Evolutionary conservation across 2,329 filamentous ascomycete genomes (phyloP), one percentile per base, ranked within the genome.

Genomic region (Aureobasidium sp.): DNA sequence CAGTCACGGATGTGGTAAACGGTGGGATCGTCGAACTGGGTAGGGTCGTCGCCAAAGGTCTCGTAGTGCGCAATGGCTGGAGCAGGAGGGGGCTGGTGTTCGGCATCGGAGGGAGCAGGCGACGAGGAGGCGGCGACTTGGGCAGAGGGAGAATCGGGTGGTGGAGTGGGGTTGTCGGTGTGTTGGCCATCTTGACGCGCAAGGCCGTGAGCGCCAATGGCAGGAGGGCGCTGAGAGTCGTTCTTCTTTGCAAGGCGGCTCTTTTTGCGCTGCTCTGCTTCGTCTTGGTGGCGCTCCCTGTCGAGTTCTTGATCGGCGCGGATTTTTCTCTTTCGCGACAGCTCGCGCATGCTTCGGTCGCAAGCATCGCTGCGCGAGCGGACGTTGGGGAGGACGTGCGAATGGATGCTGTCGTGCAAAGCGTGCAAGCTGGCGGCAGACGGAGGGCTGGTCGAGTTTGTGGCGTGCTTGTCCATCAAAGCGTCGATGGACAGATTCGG

Each of bases 1-100:
- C 90, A 77, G 0, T 84, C 77, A 53, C 84, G 84, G 58, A 98
- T 96, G 66, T 98, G 87, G 73, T 98, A 98, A 45, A 96, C 79
- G 30, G 91, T 95, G 1, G 90, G 90, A 65, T 98, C 93, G 60
- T 83, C 76, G 63, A 91, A 95, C n/a, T 84, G 89, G 22, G 89
- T 87, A 0, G 91, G 91, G 64, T 97, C 90, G 34, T 91, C 85
- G 55, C 91, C 91, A 67, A 96, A 97, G 1, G 89, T 64, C 70
- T 95, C 88, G 63, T 84, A 84, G 55, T 90, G 85, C 5, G 80
- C 79, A 21, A 85, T 70, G 6, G 79, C 74, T n/a, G 81, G 78
- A 2, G 79, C 79, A 5, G 80, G 79, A 44, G 74, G 73, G 12
- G 78, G 78, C 64, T 80, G 81, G 67, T 80, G 81, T 37, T 79